These are phyloP conservation scores for Rubroboletus satanas DNA, from an alignment of 768 basidiomycete genomes.

Conservation along the genomic window DNA sequence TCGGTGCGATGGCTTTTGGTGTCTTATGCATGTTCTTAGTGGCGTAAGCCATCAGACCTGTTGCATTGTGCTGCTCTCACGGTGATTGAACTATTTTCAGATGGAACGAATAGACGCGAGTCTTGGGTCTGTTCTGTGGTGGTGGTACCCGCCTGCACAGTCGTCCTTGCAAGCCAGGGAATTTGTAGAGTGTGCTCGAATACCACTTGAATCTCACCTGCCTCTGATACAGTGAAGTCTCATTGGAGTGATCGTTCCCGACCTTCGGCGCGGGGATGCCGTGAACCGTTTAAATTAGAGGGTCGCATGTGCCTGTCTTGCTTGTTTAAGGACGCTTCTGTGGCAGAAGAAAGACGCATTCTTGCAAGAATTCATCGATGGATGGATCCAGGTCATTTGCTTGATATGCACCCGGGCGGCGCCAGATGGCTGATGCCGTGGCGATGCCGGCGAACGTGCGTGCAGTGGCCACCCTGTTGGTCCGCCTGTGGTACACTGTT, in stretches of 20 bases:
- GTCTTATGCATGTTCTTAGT: conserved; percentile 90
- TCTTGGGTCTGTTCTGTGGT: conserved; percentile 7
- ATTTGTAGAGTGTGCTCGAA: conserved; percentile 9
- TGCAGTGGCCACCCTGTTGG: conserved; percentile 24
- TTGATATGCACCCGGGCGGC: conserved; percentile 21
- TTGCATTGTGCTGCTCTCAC: conserved; percentile 18
- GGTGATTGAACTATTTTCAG: conserved; percentile 35
- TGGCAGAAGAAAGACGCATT: background rate
- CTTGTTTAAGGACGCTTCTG: conserved; percentile 8
- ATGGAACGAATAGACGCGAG: conserved; percentile 67
- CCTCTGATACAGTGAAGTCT: background rate
- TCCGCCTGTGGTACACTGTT: conserved; percentile 22
- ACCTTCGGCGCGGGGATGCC: conserved; percentile 18
- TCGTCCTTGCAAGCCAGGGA: background rate
- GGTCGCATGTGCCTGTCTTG: conserved; percentile 11
- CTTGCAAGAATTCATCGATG: conserved; percentile 12
- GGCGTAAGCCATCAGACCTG: conserved; percentile 58
- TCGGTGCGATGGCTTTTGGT: conserved; percentile 87
- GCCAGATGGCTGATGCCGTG: conserved; percentile 19
- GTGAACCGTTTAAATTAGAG: conserved; percentile 29
- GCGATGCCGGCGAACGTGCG: conserved; percentile 39
- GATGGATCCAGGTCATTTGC: conserved; percentile 25
- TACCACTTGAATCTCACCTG: background rate
- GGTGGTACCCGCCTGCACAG: background rate
- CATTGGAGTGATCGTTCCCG: conserved; percentile 6